Percentiles rank a stretch among this genome's conserved stretches.
These are phyloP conservation scores for Pseudozyma flocculosa DNA, from an alignment of 1,284 basidiomycete genomes.

Conservation along the genomic window DNA sequence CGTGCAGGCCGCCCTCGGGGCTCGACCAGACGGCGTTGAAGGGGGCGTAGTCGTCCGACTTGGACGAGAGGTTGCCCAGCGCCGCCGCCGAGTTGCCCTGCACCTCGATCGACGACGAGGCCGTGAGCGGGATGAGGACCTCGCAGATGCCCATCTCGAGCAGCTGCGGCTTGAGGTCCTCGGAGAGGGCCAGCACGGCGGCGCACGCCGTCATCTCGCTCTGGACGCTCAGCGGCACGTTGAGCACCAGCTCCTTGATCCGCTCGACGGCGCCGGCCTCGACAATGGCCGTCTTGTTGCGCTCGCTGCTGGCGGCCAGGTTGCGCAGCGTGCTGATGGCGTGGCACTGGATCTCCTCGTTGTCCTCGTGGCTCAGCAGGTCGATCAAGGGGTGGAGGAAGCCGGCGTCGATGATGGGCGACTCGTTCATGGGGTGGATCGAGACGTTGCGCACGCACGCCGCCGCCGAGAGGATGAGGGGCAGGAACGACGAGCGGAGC, in stretches of 20 bases:
- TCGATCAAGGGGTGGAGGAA: conserved; percentile 96
- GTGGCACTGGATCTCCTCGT: conserved; percentile 99
- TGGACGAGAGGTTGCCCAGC: conserved; percentile 90
- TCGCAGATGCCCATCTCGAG: conserved; percentile 98
- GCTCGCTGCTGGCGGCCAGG: conserved; percentile 92
- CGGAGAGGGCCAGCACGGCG: conserved; percentile 62
- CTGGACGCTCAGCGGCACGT: conserved; percentile 94
- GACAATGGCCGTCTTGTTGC: conserved; percentile 97
- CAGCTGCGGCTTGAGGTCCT: conserved; percentile 61
- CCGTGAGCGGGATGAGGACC: conserved; percentile 93
- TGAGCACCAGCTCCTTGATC: conserved; percentile 93
- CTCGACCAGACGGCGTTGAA: conserved; percentile 98
- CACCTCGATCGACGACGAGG: conserved; percentile 93
- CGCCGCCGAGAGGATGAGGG: conserved; percentile 96
- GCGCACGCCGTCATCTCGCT: conserved; percentile 99
- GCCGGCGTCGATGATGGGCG: conserved; percentile 97
- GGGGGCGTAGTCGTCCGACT: conserved; percentile 90
- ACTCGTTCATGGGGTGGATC: conserved; percentile 97
- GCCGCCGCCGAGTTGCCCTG: conserved; percentile 98
- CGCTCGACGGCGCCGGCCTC: conserved; percentile 97
- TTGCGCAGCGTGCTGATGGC: conserved; percentile 98
- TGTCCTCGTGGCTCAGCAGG: conserved; percentile 93
- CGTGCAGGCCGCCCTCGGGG: conserved; percentile 94
- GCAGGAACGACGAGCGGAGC: conserved; percentile 93
- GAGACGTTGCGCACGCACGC: conserved; percentile 99